Evolutionary conservation across 2,329 filamentous ascomycete genomes (phyloP).

Genomic region (Colletotrichum tamarilloi): DNA sequence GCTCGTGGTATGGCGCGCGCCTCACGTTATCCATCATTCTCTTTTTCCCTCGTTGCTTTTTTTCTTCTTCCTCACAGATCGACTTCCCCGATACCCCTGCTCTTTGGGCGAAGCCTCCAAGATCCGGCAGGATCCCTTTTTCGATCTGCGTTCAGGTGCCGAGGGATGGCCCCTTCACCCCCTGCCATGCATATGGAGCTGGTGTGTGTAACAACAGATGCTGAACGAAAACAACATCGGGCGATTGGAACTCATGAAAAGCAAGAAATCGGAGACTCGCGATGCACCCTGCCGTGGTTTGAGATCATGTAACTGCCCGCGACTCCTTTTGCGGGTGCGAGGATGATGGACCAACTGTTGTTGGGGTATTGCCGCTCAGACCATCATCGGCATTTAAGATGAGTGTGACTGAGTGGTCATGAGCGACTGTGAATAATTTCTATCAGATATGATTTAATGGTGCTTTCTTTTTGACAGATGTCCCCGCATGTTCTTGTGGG

Average conservation of each 20-base stretch:
- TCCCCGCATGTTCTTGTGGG: slow-evolving; percentile 24
- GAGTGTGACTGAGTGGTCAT: background rate
- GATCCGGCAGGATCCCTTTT: slow-evolving; percentile 5
- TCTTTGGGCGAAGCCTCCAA: background rate
- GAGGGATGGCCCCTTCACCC: background rate
- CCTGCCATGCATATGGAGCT: background rate
- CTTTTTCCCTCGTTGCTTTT: background rate
- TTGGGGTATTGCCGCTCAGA: background rate
- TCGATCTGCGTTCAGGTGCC: slow-evolving; percentile 1
- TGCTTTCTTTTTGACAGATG: slow-evolving; percentile 15
- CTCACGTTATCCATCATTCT: background rate
- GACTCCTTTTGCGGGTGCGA: background rate
- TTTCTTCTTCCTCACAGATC: slow-evolving; percentile 25
- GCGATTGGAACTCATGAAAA: slow-evolving; percentile 18
- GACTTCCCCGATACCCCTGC: background rate
- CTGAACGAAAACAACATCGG: background rate
- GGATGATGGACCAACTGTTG: background rate
- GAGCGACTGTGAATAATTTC: background rate
- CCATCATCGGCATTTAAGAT: background rate
- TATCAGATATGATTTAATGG: background rate
- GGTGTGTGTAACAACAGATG: slow-evolving; percentile 13
- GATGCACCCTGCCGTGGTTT: background rate
- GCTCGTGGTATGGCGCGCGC: background rate
- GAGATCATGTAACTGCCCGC: background rate
- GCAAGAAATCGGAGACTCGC: background rate